Evolutionary conservation across 352 stramenopile genomes (phyloP).

Genomic region (Pythium sukuiense): DNA sequence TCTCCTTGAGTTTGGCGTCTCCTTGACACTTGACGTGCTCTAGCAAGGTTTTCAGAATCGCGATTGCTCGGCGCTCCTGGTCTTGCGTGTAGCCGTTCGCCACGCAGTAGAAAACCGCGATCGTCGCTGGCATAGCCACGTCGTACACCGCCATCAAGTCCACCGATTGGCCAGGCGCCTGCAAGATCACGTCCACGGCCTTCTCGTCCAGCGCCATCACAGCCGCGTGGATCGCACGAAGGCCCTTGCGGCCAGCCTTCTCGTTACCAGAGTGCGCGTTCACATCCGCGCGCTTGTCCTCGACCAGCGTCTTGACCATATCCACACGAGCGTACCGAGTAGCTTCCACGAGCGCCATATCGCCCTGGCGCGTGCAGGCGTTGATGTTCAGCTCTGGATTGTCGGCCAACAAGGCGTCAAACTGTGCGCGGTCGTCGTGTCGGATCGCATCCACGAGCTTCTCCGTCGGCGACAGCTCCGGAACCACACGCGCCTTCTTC

Average conservation of each 20-base stretch:
- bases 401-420: slow-evolving; percentile 30
- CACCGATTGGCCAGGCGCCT: slow-evolving; percentile 11
- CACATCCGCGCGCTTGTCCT: slow-evolving; percentile 30
- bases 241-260: slow-evolving; percentile 33
- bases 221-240: slow-evolving; percentile 53
- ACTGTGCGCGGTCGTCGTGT: slow-evolving; percentile 22
- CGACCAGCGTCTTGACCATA: slow-evolving; percentile 41
- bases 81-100: slow-evolving; percentile 51
- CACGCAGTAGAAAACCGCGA: slow-evolving; percentile 50
- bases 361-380: slow-evolving; percentile 34
- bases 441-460: slow-evolving; percentile 36
- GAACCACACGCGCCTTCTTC: not conserved
- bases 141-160: slow-evolving; percentile 33
- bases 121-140: slow-evolving; percentile 38
- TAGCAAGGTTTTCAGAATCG: slow-evolving; percentile 44
- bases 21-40: slow-evolving; percentile 34
- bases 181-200: slow-evolving; percentile 45
- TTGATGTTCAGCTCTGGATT: slow-evolving; percentile 40
- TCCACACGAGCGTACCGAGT: slow-evolving; percentile 52
- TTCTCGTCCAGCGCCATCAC: slow-evolving; percentile 50
- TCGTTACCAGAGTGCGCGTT: slow-evolving; percentile 41
- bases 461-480: slow-evolving; percentile 22
- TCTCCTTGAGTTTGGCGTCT: slow-evolving; percentile 24
- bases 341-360: slow-evolving; percentile 50
- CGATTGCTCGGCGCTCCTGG: slow-evolving; percentile 39